phyloP scores from a whole-genome alignment of 2,329 filamentous ascomycete species.

The Chaetomium sp. region DNA sequence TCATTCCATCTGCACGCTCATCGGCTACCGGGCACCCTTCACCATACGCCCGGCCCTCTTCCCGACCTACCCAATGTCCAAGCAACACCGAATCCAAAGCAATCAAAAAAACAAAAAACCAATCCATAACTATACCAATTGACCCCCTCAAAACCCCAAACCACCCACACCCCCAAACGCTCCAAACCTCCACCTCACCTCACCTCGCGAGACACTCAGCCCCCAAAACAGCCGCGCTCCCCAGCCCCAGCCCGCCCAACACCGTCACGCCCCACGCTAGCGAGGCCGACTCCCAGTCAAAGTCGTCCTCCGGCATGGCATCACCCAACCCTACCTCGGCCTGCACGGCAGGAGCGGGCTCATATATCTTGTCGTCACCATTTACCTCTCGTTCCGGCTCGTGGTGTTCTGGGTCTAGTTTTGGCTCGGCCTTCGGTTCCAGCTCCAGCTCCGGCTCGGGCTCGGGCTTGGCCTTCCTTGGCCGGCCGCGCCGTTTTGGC shows the following conservation, averaged over 20 bases:
- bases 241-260: conserved; percentile 49
- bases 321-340: conserved; percentile 49
- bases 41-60: neutral
- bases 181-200: neutral
- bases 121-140: neutral
- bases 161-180: neutral
- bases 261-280: conserved; percentile 51
- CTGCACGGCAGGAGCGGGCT: conserved; percentile 42
- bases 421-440: conserved; percentile 20
- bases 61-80: neutral
- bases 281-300: conserved; percentile 52
- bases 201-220: conserved; percentile 49
- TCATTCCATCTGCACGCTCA: neutral
- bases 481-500: conserved; percentile 35
- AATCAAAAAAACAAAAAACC: neutral
- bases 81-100: neutral
- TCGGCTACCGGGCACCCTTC: neutral
- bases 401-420: neutral
- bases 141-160: neutral
- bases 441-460: conserved; percentile 29
- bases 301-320: conserved; percentile 43
- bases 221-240: conserved; percentile 50
- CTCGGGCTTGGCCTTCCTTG: conserved; percentile 36
- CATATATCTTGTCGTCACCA: conserved; percentile 42
- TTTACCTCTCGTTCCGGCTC: conserved; percentile 1